Evolutionary conservation across 2,329 filamentous ascomycete genomes (phyloP).

Genomic region (Pseudocercospora musae): DNA sequence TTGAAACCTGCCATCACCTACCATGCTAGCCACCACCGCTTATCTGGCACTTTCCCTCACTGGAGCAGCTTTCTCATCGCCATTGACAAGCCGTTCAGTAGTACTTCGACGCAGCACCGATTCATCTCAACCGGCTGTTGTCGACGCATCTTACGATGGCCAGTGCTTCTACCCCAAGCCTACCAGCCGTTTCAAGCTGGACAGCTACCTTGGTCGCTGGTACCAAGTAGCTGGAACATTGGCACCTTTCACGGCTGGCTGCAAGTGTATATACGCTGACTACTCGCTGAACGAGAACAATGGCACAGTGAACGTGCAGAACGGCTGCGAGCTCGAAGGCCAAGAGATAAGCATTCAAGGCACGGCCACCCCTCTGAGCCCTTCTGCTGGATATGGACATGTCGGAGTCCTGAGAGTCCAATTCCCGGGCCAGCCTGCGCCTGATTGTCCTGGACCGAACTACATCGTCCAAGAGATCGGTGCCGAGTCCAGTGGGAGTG

Average conservation of each 20-base stretch:
- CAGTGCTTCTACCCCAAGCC: conserved; percentile 25
- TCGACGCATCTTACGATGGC: conserved; percentile 19
- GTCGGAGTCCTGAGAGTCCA: conserved; percentile 20
- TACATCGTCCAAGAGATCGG: conserved; percentile 18
- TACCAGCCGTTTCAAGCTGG: conserved; percentile 18
- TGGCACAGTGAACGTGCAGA: conserved; percentile 23
- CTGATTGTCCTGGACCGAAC: conserved; percentile 24
- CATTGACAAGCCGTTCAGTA: not conserved
- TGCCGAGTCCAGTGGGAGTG: not conserved
- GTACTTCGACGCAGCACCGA: not conserved
- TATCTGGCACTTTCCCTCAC: not conserved
- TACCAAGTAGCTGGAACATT: conserved; percentile 25
- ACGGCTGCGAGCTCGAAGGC: conserved; percentile 18
- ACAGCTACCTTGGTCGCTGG: conserved; percentile 24
- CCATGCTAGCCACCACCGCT: not conserved
- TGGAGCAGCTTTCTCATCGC: not conserved
- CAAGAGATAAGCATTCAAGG: conserved; percentile 18
- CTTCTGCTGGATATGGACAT: conserved; percentile 17
- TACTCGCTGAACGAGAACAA: conserved; percentile 23
- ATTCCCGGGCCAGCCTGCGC: conserved; percentile 20
- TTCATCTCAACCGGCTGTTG: conserved; percentile 3
- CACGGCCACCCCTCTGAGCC: conserved; percentile 18
- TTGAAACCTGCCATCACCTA: not conserved
- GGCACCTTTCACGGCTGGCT: conserved; percentile 19
- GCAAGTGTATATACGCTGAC: conserved; percentile 23